Evolutionary conservation across 768 basidiomycete species (phyloP), one percentile per base, ranked within the genome.

Genomic region (Podaxis sp.): DNA sequence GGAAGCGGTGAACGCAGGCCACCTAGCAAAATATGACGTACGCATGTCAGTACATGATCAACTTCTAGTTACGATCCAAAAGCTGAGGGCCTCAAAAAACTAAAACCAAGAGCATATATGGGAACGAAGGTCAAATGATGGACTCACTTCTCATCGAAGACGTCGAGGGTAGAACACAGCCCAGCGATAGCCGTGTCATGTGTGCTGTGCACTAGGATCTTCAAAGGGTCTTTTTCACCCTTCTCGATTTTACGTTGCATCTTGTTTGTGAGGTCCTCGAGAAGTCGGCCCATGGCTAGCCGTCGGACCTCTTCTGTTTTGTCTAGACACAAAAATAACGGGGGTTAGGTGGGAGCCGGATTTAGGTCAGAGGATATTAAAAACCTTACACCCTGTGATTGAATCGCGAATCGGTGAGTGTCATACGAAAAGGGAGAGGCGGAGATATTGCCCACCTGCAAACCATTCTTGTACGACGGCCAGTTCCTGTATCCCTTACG

Each of bases 381-480:
- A 65, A n/a, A 67, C 59, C 69, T 70, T 60, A 82, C 81, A 82
- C 73, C 81, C 81, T 81, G 64, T 1, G 64, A 53, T 25, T 60
- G 65, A n/a, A 57, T 50, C 29, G 50, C 62, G 53, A 53, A 17
- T 46, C 37, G 47, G 64, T 46, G 54, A 65, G 47, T 7, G 8
- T 50, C 12, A 68, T 38, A 65, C 27, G 60, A 60, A n/a, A 3
- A 12, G 13, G 27, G 40, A 57, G 22, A 33, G 55, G 8, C 13
- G 43, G 6, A 46, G 50, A 38, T 24, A 15, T 2, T 38, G 70
- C 74, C 25, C 66, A 77, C 88, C 85, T 76, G 83, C 79, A 70
- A 89, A 94, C 91, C 91, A 93, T 71, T 94, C 91, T 53, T 80
- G 82, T 25, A 89, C 83, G 3, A 91, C 86, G 19, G 90, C 91